Evolutionary conservation across 768 basidiomycete genomes (phyloP).

Genomic region (Tricholoma bakamatsutake): DNA sequence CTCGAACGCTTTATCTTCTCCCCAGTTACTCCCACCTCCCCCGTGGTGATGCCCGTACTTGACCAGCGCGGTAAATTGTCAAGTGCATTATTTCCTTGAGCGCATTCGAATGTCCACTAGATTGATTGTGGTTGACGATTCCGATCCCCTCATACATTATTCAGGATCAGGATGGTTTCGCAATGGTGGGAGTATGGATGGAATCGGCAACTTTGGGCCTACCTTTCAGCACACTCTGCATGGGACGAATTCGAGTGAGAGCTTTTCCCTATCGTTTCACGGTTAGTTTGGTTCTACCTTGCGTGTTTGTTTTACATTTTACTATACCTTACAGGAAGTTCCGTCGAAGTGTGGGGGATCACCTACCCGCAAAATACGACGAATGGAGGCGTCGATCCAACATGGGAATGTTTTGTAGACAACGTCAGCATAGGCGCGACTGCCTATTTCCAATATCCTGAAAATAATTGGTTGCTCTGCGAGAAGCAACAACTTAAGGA

Average conservation of each 20-base stretch:
- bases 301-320: background rate
- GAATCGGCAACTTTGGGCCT: conserved; percentile 12
- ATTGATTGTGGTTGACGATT: conserved; percentile 15
- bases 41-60: background rate
- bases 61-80: background rate
- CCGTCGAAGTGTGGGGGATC: background rate
- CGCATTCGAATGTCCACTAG: background rate
- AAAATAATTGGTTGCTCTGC: conserved; percentile 24
- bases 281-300: background rate
- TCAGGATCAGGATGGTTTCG: conserved; percentile 13
- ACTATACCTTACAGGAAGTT: background rate
- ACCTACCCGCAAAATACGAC: background rate
- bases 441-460: conserved; percentile 9
- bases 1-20: background rate
- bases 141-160: conserved; percentile 17
- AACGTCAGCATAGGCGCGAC: conserved; percentile 16
- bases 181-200: conserved; percentile 10
- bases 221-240: conserved; percentile 14
- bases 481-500: conserved; percentile 12
- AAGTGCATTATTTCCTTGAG: background rate
- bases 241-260: background rate
- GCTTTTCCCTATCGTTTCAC: background rate
- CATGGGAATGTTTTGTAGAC: conserved; percentile 19
- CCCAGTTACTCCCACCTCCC: background rate
- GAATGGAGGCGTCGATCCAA: conserved; percentile 10